Base-by-base conservation (phyloP, 768 basidiomycete species). In the Ramaria sp. region DNA sequence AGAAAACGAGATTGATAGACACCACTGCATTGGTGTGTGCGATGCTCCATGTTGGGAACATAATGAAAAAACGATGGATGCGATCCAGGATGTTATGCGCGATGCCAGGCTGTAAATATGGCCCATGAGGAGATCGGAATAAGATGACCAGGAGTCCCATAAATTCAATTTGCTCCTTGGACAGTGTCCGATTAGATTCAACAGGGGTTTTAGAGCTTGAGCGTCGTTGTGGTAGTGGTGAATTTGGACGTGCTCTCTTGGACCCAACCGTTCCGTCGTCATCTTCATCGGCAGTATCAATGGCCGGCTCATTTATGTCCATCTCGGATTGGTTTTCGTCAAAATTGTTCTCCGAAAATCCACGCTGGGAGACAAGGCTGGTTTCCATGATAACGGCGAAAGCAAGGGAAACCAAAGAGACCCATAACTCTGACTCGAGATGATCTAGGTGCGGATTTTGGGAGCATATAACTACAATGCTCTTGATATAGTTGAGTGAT, bases 341-440 rank as follows among this genome's bases (percentile, higher is more conserved):
- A 20, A 62, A 63, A 8, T 67, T 60, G 20, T 64, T 59, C n/a
- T 65, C 61, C 43, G 70, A 60, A 10, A 27, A 56, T 34, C 39
- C 47, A 30, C 64, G 55, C 43, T 60, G 48, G n/a, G 56, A 56
- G 13, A 41, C 38, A 51, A 69, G 75, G 57, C 66, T 63, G 60
- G 88, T 83, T 10, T 76, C 81, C 4, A 97, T 68, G 22, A 93
- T 71, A 4, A 83, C 78, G 60, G 90, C 88, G 70, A 95, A 92
- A 37, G 77, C 78, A 38, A 89, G 68, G 60, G 81, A 78, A 34
- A 85, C 76, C 42, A 91, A 66, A 32, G 69, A 70, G 27, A 82
- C 65, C 95, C 95, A 98, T 30, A 60, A 68, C 1, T 71, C 69
- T 34, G 76, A 70, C 9, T 79, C 79, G 50, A 94, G 62, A 60